Base-by-base conservation (phyloP, 208 protist genomes). In the Leishmania lainsoni region DNA sequence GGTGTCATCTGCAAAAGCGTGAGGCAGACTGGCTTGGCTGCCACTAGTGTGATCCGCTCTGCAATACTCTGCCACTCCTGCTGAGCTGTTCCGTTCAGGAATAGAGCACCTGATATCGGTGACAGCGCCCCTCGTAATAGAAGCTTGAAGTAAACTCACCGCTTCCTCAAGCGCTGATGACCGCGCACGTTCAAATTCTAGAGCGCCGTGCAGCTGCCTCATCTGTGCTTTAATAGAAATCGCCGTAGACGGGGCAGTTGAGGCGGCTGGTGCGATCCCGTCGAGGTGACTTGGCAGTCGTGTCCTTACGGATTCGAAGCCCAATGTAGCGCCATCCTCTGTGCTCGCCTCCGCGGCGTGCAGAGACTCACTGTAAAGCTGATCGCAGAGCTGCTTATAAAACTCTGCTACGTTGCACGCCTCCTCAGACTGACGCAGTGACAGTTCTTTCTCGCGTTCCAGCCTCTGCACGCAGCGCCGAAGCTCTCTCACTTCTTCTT, bases 401-500 rank as follows among this genome's bases (percentile, higher is more conserved):
- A 72, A 80, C 71, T 91, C 90, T 32, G 87, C 90, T 49, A 81
- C 80, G 4, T 85, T 80, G 75, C 87, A 90, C 12, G 87, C 87
- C 78, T 91, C 80, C 48, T 89, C 80, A 14, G 79, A 86, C 39
- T 86, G 86, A 12, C 85, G 86, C 63, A 87, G 82, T 59, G 84
- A 91, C 6, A 81, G 76, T 26, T 88, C 85, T 9, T 86, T 83
- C 39, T 93, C 86, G 0, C 29, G 48, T 70, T 81, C 78, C 59
- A 79, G 68, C 42, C 56, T 65, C 22, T 74, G 48, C 52, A 92
- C 81, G 42, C 83, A 78, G 49, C 76, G 76, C 56, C 76, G 81
- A 70, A 92, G 80, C 5, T 69, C 63, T 39, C 69, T 78, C 26
- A 88, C 72, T 56, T 95, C 83, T 51, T 85, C 88, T 12, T 87